Evolutionary conservation across 805 yeast genomes (phyloP).

Genomic region (Monosporozyma siamensis): DNA sequence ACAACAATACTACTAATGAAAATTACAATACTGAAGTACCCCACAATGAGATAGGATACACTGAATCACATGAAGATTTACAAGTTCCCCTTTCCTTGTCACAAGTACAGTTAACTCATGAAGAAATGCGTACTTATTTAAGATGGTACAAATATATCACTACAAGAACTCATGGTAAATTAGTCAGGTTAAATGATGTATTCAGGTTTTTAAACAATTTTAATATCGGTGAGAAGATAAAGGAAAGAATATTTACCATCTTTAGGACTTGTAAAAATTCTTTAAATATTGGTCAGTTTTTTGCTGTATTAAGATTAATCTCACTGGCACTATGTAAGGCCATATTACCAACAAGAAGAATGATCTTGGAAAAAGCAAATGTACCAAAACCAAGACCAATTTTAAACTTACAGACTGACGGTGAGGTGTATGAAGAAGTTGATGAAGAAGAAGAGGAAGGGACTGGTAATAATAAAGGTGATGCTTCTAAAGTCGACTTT

Average conservation of each 20-base stretch:
- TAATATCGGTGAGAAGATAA: slow-evolving; percentile 44
- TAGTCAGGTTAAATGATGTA: slow-evolving; percentile 69
- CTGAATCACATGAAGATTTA: slow-evolving; percentile 31
- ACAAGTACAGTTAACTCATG: slow-evolving; percentile 57
- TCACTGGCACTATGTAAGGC: slow-evolving; percentile 55
- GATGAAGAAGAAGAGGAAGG: slow-evolving; percentile 19
- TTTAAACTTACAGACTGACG: slow-evolving; percentile 47
- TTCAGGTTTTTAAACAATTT: slow-evolving; percentile 70
- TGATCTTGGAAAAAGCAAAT: slow-evolving; percentile 48
- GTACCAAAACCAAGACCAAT: slow-evolving; percentile 78
- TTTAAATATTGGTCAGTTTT: slow-evolving; percentile 83
- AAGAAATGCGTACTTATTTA: slow-evolving; percentile 77
- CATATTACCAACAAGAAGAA: slow-evolving; percentile 41
- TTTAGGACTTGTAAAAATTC: slow-evolving; percentile 44
- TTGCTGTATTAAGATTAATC: slow-evolving; percentile 71
- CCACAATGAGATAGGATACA: slow-evolving; percentile 6
- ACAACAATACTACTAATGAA: not conserved
- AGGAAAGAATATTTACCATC: slow-evolving; percentile 42
- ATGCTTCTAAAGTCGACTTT: slow-evolving; percentile 52
- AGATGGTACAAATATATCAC: slow-evolving; percentile 89
- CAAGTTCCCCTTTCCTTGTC: slow-evolving; percentile 55
- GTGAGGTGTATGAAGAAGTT: slow-evolving; percentile 38
- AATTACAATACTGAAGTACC: not conserved
- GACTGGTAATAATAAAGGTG: slow-evolving; percentile 5
- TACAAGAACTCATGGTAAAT: slow-evolving; percentile 55